Evolutionary conservation across 2,329 filamentous ascomycete genomes (phyloP), one percentile per base, ranked within the genome.

Genomic region (Orbilia blumenaviensis): DNA sequence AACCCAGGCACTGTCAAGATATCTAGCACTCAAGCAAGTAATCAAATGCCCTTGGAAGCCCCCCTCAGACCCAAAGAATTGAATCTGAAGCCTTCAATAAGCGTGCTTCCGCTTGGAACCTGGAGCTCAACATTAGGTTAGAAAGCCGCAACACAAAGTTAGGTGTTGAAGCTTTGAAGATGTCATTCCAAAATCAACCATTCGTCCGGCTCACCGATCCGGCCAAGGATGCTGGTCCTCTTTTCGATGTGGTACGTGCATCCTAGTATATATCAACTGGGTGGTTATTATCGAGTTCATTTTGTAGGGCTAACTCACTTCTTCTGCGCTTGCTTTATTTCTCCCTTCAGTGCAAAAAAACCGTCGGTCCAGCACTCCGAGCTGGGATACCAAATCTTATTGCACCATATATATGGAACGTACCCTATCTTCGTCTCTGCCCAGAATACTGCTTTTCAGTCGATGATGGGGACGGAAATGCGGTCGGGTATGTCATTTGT

Each of bases 401-500:
- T 14, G 42, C 73, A n/a, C 72, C 77, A 2, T 77, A 75, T 34
- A 78, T 78, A 32, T 78, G 66, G 64, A 83, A 81, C 78, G 80
- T 78, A 34, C 77, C 81, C 8, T 84, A 83, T 74, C 69, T 82
- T 52, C 41, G 66, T 60, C 78, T 82, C 3, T 78, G 79, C 0
- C 81, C 81, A 1, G 42, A 67, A 14, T 81, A 81, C 18, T 83
- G 82, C 67, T 81, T 82, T 68, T 81, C 83, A 0, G 79, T 84
- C 14, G 82, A 83, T 54, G 79, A 81, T 62, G 81, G 81, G 29
- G 58, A 72, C 14, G 82, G 81, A 0, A 77, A 78, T 16, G 81
- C 80, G 0, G 81, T 83, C 3, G 82, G 82, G n/a, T 84, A 83
- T 71, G 82, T 82, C 25, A 81, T 83, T 50, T 82, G 82, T 9